Evolutionary conservation across 345 rosid species (phyloP), one percentile per base, ranked within the genome.

Genomic region (Punica granatum): DNA sequence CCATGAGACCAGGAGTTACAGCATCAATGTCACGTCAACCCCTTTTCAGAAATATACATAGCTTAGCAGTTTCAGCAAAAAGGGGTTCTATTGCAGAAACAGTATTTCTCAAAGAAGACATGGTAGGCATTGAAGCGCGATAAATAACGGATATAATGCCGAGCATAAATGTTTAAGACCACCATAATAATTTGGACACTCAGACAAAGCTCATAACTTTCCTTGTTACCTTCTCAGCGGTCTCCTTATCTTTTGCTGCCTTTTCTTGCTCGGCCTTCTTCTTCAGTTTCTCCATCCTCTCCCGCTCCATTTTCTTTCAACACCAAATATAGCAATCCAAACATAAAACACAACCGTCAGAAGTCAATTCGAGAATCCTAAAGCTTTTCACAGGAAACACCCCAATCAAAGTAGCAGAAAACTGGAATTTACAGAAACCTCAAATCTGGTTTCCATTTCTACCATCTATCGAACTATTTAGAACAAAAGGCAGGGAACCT

Each of bases 231-330:
- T 48, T 48, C 25, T 48, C 53, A 18, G 53, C 53, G 16, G 53
- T n/a, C 0, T 76, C 83, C 68, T 84, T 88, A 72, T 85, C 87
- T 51, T 64, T 81, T 64, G 70, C 81, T 1, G 77, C 67, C 84
- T 79, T 87, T 18, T 78, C 88, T 69, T 85, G 83, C 72, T 80
- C 88, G 15, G 85, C 84, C 74, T 85, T 87, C 76, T 56, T 60
- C 75, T 75, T 86, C 90, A 64, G 73, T 72, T 73, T 89, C 83
- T 89, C 94, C 67, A 68, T 11, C 81, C 66, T 82, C 81, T 92
- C 93, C 81, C 74, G 83, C 93, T 87, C 96, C 98, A 83, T 84
- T 89, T 87, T 92, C 98, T 92, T 41, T 75, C 75, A 7, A 67
- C 60, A 56, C 16, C 31, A 68, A 74, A 46, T n/a, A 34, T 35